These are phyloP conservation scores for Colletotrichum sp. DNA, from an alignment of 2,329 filamentous ascomycete species.

Conservation along the genomic window DNA sequence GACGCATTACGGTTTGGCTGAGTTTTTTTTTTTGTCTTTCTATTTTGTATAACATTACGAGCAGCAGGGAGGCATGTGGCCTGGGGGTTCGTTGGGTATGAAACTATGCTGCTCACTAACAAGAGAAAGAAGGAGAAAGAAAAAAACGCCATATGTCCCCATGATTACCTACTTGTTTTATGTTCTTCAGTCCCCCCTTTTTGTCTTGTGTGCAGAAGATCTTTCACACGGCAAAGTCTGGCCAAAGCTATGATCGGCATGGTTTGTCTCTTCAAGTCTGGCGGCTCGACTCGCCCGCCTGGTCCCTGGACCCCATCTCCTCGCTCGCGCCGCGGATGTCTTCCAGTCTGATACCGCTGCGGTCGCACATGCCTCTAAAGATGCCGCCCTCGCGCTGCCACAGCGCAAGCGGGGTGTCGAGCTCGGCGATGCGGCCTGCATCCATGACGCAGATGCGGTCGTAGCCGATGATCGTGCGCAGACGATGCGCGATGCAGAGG, in stretches of 20 bases:
- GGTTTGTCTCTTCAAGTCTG: slow-evolving; percentile 21
- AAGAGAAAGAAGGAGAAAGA: neutral
- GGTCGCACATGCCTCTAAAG: slow-evolving; percentile 88
- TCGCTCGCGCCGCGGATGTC: slow-evolving; percentile 54
- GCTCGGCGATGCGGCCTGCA: slow-evolving; percentile 81
- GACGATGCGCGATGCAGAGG: slow-evolving; percentile 88
- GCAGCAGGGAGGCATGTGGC: neutral
- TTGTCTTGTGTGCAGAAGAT: neutral
- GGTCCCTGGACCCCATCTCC: slow-evolving; percentile 27
- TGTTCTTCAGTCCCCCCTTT: neutral
- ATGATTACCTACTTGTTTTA: neutral
- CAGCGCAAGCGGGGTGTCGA: slow-evolving; percentile 76
- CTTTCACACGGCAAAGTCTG: neutral
- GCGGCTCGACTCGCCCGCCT: slow-evolving; percentile 3
- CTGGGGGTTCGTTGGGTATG: neutral
- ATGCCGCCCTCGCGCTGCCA: slow-evolving; percentile 75
- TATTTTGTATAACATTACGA: neutral
- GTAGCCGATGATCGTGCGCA: slow-evolving; percentile 92
- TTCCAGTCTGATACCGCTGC: slow-evolving; percentile 73
- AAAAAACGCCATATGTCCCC: neutral
- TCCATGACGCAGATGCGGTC: slow-evolving; percentile 99
- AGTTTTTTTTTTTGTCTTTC: neutral
- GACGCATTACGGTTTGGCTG: neutral
- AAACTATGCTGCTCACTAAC: neutral
- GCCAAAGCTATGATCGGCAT: neutral